A percentile compares a stretch with the other conserved stretches of the same genome.
Conservation (phyloP, 1,284 basidiomycete genomes). For the Jaminaea rosea region DNA sequence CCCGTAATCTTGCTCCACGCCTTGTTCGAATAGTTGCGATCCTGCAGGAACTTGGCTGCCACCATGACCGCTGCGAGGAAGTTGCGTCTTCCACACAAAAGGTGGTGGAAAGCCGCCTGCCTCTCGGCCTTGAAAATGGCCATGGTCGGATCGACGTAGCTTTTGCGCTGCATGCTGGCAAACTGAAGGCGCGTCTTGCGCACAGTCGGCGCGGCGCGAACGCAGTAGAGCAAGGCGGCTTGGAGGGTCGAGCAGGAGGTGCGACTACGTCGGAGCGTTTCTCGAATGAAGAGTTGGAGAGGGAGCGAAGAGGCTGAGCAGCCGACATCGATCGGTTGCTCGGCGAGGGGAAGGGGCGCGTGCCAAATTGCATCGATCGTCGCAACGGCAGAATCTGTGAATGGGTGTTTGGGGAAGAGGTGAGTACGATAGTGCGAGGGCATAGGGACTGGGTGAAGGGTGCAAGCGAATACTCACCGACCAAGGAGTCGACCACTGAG, state of each 20-base stretch:
- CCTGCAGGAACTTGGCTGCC: slow-evolving; percentile 84
- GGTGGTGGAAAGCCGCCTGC: slow-evolving; percentile 48
- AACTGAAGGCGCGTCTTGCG: neutral
- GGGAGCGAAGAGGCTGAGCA: slow-evolving; percentile 15
- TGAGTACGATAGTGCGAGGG: neutral
- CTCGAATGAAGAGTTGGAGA: slow-evolving; percentile 38
- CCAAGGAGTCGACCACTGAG: slow-evolving; percentile 26
- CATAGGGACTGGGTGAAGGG: slow-evolving; percentile 2
- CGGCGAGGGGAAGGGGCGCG: slow-evolving; percentile 13
- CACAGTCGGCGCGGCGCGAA: slow-evolving; percentile 9
- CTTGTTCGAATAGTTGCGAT: slow-evolving; percentile 76
- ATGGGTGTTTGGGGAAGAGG: neutral
- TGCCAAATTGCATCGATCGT: slow-evolving; percentile 29
- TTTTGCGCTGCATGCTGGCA: neutral
- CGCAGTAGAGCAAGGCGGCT: slow-evolving; percentile 40
- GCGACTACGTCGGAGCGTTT: slow-evolving; percentile 40
- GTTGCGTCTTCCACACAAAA: slow-evolving; percentile 74
- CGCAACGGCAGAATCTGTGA: slow-evolving; percentile 17
- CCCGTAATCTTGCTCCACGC: slow-evolving; percentile 70
- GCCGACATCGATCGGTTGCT: slow-evolving; percentile 6
- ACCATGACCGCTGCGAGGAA: slow-evolving; percentile 80
- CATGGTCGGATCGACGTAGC: neutral
- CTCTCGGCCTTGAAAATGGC: slow-evolving; percentile 17
- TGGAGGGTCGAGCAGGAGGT: slow-evolving; percentile 42
- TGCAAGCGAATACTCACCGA: slow-evolving; percentile 24